These are phyloP conservation scores for Powellomyces hirtus DNA, from an alignment of 192 early-diverging fungal species.

Conservation along the genomic window DNA sequence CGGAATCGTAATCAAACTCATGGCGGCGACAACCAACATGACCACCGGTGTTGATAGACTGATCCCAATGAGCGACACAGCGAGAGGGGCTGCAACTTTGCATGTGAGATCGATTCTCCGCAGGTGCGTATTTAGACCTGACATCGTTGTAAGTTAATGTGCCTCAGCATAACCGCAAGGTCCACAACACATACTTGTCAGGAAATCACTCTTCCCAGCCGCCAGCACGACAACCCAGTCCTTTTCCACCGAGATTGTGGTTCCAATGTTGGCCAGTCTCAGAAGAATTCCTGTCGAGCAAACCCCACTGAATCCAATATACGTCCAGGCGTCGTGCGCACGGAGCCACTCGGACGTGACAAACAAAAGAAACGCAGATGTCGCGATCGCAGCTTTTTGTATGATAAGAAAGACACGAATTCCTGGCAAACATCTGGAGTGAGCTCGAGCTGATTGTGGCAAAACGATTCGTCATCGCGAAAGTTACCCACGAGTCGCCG, in stretches of 20 bases:
- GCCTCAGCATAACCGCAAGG: no score
- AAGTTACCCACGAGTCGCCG: no score
- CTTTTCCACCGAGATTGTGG: constrained; percentile 39
- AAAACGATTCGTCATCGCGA: not conserved
- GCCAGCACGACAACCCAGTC: constrained; percentile 45
- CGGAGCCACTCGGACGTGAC: not conserved
- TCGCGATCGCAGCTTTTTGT: constrained; percentile 38
- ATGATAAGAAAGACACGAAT: constrained; percentile 24
- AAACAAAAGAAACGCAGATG: constrained; percentile 33
- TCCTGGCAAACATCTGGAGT: no score
- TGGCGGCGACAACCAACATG: constrained; percentile 29
- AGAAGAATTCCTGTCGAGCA: constrained; percentile 27
- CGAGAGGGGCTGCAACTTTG: constrained; percentile 42
- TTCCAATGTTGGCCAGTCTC: constrained; percentile 33
- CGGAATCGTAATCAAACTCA: constrained; percentile 20
- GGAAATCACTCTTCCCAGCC: not conserved
- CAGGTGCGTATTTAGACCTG: constrained; percentile 33
- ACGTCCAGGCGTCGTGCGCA: not conserved
- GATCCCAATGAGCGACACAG: constrained; percentile 29
- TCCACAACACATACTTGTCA: not conserved
- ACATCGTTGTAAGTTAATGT: no score
- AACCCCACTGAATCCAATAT: constrained; percentile 7
- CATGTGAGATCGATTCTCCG: constrained; percentile 42
- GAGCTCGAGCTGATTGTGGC: no score
- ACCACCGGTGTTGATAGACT: constrained; percentile 16